phyloP scores from a whole-genome alignment of 2,329 filamentous ascomycete species.

The Diplodia seriata region DNA sequence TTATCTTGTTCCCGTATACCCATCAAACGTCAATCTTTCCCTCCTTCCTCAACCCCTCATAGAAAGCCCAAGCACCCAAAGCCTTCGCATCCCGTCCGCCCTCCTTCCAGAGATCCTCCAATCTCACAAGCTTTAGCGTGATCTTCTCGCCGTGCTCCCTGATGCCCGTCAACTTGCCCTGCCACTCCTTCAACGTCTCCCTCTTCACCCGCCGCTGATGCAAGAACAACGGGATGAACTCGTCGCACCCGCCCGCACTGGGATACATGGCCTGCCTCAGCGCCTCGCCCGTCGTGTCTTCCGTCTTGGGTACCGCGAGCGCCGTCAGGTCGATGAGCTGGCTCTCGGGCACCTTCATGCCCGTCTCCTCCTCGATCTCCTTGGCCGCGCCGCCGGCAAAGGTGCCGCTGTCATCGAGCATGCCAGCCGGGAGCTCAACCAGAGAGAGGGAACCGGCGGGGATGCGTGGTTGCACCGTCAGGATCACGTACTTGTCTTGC shows the following conservation, averaged over 20 bases:
- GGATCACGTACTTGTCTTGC: constrained; percentile 57
- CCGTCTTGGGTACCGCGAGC: constrained; percentile 51
- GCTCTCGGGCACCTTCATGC: constrained; percentile 56
- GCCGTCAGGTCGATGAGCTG: constrained; percentile 63
- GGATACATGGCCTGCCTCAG: constrained; percentile 62
- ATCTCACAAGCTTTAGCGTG: constrained; percentile 61
- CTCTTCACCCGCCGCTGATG: constrained; percentile 61
- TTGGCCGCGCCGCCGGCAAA: constrained; percentile 63
- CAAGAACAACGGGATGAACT: constrained; percentile 64
- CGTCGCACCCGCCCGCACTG: constrained; percentile 63
- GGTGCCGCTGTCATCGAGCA: constrained; percentile 62
- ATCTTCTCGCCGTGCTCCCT: constrained; percentile 65
- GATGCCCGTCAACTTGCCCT: constrained; percentile 62
- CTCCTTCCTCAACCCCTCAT: constrained; percentile 59
- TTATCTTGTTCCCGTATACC: too few species aligned
- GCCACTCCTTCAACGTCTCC: constrained; percentile 57
- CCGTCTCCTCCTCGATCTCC: constrained; percentile 65
- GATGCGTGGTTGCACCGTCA: constrained; percentile 65
- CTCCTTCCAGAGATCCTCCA: constrained; percentile 61
- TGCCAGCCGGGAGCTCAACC: constrained; percentile 65
- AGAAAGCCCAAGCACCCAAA: constrained; percentile 62
- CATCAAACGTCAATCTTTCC: constrained; percentile 46
- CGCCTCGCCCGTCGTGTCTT: constrained; percentile 39
- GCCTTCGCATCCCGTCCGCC: constrained; percentile 64
- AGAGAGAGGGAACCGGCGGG: constrained; percentile 63